These are phyloP conservation scores for Boletales sp. DNA, from an alignment of 768 basidiomycete genomes.

Conservation along the genomic window DNA sequence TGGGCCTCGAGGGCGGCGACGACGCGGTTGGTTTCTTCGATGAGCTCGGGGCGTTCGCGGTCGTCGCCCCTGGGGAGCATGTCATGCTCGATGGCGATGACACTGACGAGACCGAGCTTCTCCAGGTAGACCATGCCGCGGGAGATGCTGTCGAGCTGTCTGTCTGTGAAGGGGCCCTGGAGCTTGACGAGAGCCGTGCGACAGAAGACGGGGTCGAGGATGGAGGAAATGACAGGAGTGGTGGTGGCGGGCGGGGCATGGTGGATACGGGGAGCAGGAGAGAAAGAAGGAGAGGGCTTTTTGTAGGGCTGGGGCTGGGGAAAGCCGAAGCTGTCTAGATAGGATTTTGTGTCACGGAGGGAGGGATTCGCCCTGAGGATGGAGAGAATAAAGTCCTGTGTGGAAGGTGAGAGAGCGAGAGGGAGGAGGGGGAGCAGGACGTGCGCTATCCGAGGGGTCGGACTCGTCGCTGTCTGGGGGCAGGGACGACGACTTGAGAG, in stretches of 20 bases:
- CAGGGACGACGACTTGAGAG: background rate
- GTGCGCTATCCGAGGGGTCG: constrained; percentile 48
- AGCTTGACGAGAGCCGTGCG: constrained; percentile 95
- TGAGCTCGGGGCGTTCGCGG: constrained; percentile 60
- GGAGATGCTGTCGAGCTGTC: constrained; percentile 90
- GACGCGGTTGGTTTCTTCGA: constrained; percentile 83
- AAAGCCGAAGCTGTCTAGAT: constrained; percentile 86
- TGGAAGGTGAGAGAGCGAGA: constrained; percentile 6
- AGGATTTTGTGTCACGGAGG: constrained; percentile 82
- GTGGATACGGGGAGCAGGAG: constrained; percentile 17
- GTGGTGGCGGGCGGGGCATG: constrained; percentile 27
- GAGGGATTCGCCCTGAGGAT: constrained; percentile 93
- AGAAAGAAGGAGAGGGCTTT: constrained; percentile 21
- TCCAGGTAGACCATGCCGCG: constrained; percentile 93
- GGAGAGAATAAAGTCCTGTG: constrained; percentile 92
- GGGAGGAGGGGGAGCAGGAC: constrained; percentile 11
- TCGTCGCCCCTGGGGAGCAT: constrained; percentile 62
- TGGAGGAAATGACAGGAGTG: constrained; percentile 63
- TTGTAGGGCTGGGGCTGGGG: constrained; percentile 40
- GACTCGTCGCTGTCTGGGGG: constrained; percentile 23
- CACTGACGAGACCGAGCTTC: constrained; percentile 91
- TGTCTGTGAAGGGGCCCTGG: constrained; percentile 92
- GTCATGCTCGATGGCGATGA: constrained; percentile 93
- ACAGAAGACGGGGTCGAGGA: constrained; percentile 77
- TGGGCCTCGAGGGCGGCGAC: constrained; percentile 79